These are phyloP conservation scores for Phytopythium litorale DNA, from an alignment of 352 stramenopile genomes.

Conservation along the genomic window DNA sequence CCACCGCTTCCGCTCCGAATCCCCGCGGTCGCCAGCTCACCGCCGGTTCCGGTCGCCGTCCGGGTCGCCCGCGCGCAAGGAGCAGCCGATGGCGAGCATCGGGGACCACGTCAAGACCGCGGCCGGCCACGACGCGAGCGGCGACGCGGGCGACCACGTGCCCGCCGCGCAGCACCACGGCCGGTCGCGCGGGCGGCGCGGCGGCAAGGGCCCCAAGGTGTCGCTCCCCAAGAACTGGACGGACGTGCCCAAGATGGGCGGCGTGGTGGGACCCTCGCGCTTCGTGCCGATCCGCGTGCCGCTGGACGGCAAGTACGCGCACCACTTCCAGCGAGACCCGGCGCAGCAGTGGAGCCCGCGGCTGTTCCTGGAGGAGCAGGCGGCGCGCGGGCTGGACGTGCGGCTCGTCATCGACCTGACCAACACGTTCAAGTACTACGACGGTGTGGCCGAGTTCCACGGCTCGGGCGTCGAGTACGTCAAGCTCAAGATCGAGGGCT, in stretches of 20 bases:
- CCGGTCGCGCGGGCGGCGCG: not conserved
- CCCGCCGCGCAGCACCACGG: not conserved
- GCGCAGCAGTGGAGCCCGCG: slow-evolving; percentile 56
- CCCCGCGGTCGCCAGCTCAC: not conserved
- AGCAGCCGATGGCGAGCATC: not conserved
- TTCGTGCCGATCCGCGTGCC: slow-evolving; percentile 72
- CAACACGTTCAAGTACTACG: slow-evolving; percentile 85
- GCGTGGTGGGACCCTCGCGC: slow-evolving; percentile 39
- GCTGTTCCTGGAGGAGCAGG: slow-evolving; percentile 48
- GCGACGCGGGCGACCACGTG: not conserved
- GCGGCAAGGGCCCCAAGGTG: slow-evolving; percentile 24
- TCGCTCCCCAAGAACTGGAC: slow-evolving; percentile 76
- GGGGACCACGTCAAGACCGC: not conserved
- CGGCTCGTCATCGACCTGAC: slow-evolving; percentile 79
- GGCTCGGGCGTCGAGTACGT: slow-evolving; percentile 53
- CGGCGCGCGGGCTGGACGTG: slow-evolving; percentile 30
- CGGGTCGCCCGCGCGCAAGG: not conserved
- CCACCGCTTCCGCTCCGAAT: not conserved
- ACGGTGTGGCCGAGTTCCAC: slow-evolving; percentile 46
- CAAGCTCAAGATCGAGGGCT: slow-evolving; percentile 78
- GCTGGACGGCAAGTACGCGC: slow-evolving; percentile 60
- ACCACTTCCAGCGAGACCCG: slow-evolving; percentile 21
- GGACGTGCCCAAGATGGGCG: slow-evolving; percentile 74
- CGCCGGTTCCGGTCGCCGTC: not conserved
- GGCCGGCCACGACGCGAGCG: not conserved